Percentiles rank a stretch among this genome's conserved stretches.
phyloP scores from a whole-genome alignment of 2,329 filamentous ascomycete species.

The Curvularia spicifera region DNA sequence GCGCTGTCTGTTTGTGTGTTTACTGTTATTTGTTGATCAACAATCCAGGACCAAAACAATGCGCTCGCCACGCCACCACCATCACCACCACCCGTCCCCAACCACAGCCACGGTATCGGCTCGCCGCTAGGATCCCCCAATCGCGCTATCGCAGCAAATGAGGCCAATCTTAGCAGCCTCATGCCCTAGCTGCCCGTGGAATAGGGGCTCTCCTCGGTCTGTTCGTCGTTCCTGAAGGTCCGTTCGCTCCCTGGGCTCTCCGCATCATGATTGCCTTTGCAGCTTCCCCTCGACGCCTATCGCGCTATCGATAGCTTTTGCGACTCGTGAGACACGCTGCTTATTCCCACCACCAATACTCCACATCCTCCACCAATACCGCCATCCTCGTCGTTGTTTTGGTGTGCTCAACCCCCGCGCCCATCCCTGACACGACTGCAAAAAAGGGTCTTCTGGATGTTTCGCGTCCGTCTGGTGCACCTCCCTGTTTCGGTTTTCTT shows the following conservation, averaged over 20 bases:
- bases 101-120: conserved; percentile 21
- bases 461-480: not conserved
- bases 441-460: conserved; percentile 2
- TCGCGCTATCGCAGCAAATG: conserved; percentile 22
- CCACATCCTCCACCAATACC: conserved; percentile 3
- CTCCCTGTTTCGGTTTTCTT: conserved; percentile 1
- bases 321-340: conserved; percentile 2
- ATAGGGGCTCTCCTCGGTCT: conserved; percentile 26
- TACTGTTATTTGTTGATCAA: conserved; percentile 22
- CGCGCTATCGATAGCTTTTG: conserved; percentile 20
- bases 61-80: conserved; percentile 2
- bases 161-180: conserved; percentile 29
- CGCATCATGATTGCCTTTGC: conserved; percentile 38
- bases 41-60: conserved; percentile 17
- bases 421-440: conserved; percentile 1
- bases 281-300: conserved; percentile 23
- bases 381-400: not conserved
- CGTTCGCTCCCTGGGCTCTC: conserved; percentile 36
- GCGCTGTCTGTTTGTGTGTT: conserved; percentile 3
- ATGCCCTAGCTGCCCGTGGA: conserved; percentile 23
- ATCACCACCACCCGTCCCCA: conserved; percentile 7
- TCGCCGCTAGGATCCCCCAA: conserved; percentile 21
- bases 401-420: not conserved
- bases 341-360: conserved; percentile 4
- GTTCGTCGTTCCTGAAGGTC: conserved; percentile 27